Base-by-base conservation (phyloP, 805 yeast genomes). In the Myxozyma nipponensis region DNA sequence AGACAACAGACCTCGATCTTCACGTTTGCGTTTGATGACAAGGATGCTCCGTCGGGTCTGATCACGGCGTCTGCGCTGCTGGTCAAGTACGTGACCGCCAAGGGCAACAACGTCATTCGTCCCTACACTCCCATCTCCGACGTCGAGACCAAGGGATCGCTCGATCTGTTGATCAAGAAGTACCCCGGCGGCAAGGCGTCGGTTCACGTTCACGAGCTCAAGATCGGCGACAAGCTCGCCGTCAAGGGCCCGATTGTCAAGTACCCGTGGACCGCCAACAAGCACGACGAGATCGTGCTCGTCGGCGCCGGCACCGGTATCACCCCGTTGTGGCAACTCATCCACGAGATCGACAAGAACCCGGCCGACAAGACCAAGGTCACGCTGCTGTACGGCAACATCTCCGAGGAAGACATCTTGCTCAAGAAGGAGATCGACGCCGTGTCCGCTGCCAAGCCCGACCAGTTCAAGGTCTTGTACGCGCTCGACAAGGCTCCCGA, bases 261-360 rank as follows among this genome's bases (percentile, higher is more conserved):
- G 76, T 90, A 93, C 86, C 81, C 84, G 67, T 87, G 95, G 88
- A 77, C 77, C 63, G 84, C 91, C 61, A 91, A 93, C 77, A 79
- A 82, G 67, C 91, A 79, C 75, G 79, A 85, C 64, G 74, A 81
- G 59, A 81, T 93, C 67, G 80, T 84, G 51, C 78, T 93, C 67
- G 75, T 93, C 61, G 98, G 96, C 63, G 98, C 95, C 65, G 98
- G 98, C 66, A 77, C 95, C 45, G 98, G 98, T 72, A 90, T 93
- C 69, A 87, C 97, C 42, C 98, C 98, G 53, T 77, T 93, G 71
- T 52, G 52, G 77, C 98, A 93, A 76, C 72, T 93, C 68, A 69
- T 87, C 56, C 84, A 81, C 64, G 82, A 80, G 67, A 78, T 91
- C 66, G 76, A 86, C 64, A 75, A 77, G 66, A 81, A 90, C 76